Evolutionary conservation across 352 stramenopile species (phyloP), one percentile per base, ranked within the genome.

Genomic region (Pythium myriotylum): DNA sequence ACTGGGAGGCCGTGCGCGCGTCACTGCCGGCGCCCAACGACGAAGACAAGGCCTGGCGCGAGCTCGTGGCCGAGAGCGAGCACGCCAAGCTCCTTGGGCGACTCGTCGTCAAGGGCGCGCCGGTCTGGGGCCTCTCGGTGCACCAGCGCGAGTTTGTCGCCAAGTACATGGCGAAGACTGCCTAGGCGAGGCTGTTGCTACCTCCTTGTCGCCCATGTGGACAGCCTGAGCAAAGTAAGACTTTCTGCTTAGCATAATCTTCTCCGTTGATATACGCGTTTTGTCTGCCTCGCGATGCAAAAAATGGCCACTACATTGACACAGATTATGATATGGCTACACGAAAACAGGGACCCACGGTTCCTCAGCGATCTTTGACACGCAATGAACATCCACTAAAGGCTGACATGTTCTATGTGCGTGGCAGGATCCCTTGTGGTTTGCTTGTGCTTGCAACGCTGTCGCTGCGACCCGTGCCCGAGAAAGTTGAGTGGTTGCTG

Each of bases 51-150:
- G 76, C 57, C 47, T 82, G 79, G 59, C 62, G 68, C 19, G 70
- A 67, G 35, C 67, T 91, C 41, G 70, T 71, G 37, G 71, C 50
- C 52, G 67, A 87, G 40, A 29, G 76, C 40, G 65, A 72, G 26
- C 79, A 74, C 43, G 50, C 53, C 23, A 62, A 69, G 57, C 71
- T 94, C 37, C 76, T 90, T 58, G 64, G 79, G 66, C 80, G 82
- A 3, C 59, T 94, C 37, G 70, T 91, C 40, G 77, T 92, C 57
- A 86, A 87, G 26, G 84, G 84, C 33, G 74, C 80, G 19, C 84
- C 84, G 12, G 84, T 82, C 37, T 94, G 84, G 84, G 82, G 84
- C 0, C 78, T 94, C 54, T 90, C 84, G 41, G 71, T 84, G 49
- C 67, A 62, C 43, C 79, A 94, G 73, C 82, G 84, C 45, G 70